A percentile compares a stretch with the other conserved stretches of the same genome.
Conservation (phyloP, 257 asterid species). For the Solanum sitiens region DNA sequence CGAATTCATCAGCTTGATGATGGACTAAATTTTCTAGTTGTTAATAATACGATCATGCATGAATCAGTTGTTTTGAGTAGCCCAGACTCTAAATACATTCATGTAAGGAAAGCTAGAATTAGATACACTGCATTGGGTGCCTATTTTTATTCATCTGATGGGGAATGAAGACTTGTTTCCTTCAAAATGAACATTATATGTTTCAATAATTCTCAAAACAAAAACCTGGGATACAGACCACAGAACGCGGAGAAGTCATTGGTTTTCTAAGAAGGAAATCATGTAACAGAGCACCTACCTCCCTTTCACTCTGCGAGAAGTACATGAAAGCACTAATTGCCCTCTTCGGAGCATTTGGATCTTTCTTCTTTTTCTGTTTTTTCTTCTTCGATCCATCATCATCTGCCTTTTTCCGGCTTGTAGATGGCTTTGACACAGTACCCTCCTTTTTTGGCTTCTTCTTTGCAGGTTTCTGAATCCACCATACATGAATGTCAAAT, state of each 20-base stretch:
- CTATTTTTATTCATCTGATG: neutral
- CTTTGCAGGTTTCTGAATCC: slow-evolving; percentile 39
- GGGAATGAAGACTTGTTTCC: neutral
- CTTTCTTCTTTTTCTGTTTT: slow-evolving; percentile 83
- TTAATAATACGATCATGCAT: neutral
- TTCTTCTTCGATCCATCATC: slow-evolving; percentile 67
- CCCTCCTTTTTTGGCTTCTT: slow-evolving; percentile 66
- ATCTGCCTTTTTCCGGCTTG: slow-evolving; percentile 56
- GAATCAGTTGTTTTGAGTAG: neutral
- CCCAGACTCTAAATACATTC: neutral
- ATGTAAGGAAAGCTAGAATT: neutral
- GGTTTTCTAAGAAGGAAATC: neutral
- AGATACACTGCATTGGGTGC: neutral
- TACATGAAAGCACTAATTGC: slow-evolving; percentile 80
- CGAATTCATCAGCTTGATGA: neutral
- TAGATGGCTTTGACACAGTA: slow-evolving; percentile 44
- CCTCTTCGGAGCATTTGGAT: slow-evolving; percentile 95
- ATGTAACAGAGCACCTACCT: slow-evolving; percentile 32
- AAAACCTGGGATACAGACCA: neutral
- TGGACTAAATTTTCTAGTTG: neutral
- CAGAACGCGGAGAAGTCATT: neutral
- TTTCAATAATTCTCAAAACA: neutral
- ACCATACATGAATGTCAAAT: slow-evolving; percentile 4
- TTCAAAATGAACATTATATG: neutral
- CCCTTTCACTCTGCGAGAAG: slow-evolving; percentile 81